Evolutionary conservation across 441 rosid genomes (phyloP), one percentile per base, ranked within the genome.

Genomic region (Gossypium trilobum): DNA sequence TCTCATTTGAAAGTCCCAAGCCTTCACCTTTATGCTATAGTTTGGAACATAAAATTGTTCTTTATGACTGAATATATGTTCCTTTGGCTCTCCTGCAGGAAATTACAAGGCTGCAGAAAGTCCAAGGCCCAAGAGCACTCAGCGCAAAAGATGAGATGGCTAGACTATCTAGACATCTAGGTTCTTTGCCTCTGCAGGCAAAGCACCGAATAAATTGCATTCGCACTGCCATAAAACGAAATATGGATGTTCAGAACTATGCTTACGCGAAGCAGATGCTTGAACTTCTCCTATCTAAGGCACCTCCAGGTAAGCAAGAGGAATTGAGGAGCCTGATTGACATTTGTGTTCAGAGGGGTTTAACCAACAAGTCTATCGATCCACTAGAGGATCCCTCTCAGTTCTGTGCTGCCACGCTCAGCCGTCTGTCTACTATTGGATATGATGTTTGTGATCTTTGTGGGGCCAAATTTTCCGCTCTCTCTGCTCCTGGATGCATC

Each of bases 101-200:
- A 95, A 95, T 95, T 74, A 68, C 83, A 56, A 81, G 99, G 78
- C 84, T 93, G 80, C 99, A 87, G 79, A 91, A 75, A 80, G 98
- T 93, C 33, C 99, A 88, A 70, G 97, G 98, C 14, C 90, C 98
- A 3, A 92, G 88, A 68, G 96, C 98, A 19, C 77, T 95, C 42
- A 91, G 99, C 46, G 99, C 99, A 69, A 95, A 93, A 79, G 99
- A 90, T 67, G 99, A 95, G 90, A 93, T 95, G 96, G 99, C 95
- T 1, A 88, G 99, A 79, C 85, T 93, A 36, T 88, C 98, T 11
- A 89, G 98, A 60, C 99, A 93, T 82, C 84, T 95, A 67, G 94
- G 91, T 68, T 95, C 99, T 61, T 81, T 93, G 59, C 96, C 98
- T 54, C 88, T 95, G 73, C 89, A 87, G 42, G 97, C 99, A 64